Conservation (phyloP, 306 rosid species). For the Quercus dentata region DNA sequence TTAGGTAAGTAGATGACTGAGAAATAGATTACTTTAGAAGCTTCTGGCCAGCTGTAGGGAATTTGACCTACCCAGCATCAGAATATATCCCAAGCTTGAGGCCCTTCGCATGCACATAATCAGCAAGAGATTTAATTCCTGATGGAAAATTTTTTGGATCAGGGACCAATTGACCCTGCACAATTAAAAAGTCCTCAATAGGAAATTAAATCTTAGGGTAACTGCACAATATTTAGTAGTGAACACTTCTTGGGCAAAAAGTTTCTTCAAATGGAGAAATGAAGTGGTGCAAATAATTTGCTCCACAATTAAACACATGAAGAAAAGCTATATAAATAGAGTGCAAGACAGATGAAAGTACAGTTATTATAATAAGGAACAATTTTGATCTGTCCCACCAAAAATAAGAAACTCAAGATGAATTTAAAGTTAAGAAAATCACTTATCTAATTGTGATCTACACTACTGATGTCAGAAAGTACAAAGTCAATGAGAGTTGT, state of each 20-base stretch:
- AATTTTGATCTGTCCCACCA: slow-evolving; percentile 3
- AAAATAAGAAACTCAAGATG: not conserved
- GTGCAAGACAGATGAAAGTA: not conserved
- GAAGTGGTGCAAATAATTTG: slow-evolving; percentile 1
- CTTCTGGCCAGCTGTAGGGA: slow-evolving; percentile 20
- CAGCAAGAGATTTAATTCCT: slow-evolving; percentile 90
- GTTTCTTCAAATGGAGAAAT: slow-evolving; percentile 12
- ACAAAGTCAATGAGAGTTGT: not conserved
- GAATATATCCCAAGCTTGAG: slow-evolving; percentile 95
- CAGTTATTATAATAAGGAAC: slow-evolving; percentile 1
- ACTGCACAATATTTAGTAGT: not conserved
- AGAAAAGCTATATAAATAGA: not conserved
- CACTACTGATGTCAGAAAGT: not conserved
- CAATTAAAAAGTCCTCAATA: slow-evolving; percentile 29
- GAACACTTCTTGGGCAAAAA: not conserved
- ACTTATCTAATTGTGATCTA: not conserved
- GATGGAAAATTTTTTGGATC: slow-evolving; percentile 73
- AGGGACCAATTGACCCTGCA: slow-evolving; percentile 74
- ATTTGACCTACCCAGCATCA: slow-evolving; percentile 83
- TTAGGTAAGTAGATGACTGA: slow-evolving; percentile 19
- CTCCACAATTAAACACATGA: slow-evolving; percentile 2
- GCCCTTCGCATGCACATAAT: slow-evolving; percentile 81
- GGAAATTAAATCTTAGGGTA: slow-evolving; percentile 13
- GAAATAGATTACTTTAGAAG: slow-evolving; percentile 11
- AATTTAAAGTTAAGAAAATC: slow-evolving; percentile 14